Base-by-base conservation (phyloP, 176 grass and related monocot genomes). In the Dactylis glomerata region DNA sequence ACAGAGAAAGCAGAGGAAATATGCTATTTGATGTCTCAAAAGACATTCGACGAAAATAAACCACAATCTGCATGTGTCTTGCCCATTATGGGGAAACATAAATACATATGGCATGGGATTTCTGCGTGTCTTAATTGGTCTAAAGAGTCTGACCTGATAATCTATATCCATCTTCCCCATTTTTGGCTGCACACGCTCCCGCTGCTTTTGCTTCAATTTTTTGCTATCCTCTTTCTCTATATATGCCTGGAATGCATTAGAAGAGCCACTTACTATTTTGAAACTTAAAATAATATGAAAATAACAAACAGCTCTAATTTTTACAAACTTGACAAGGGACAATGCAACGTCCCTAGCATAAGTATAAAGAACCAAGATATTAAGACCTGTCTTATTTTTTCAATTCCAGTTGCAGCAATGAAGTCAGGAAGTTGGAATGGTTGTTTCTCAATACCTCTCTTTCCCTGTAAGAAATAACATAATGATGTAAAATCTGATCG, bases 91-190 rank as follows among this genome's bases (percentile, higher is more conserved):
- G 34, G 5, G 19, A 45, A 82, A 56, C 34, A 28, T 30, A 55
- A 41, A 28, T 15, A 72, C 20, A n/a, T 10, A 23, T 45, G 1
- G 10, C 12, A 4, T 45, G 31, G 16, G 20, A 3, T 75, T 62
- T 66, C 41, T 75, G 27, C 26, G 28, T 31, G 73, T 40, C 42
- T 51, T 51, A 75, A 81, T 73, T n/a, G 8, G 24, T 2, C 23
- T 40, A 27, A 45, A 67, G 54, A 83, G 33, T 11, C 19, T 63
- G 19, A 95, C 96, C 96, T 98, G 93, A 90, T 98, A 98, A 92
- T 98, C 93, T 81, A 98, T 95, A 85, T 98, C 93, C 96, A 98
- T 98, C 76, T 98, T 93, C 55, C 96, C 96, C 96, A 95, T 98
- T 57, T 98, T 98, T 15, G 96, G 96, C 79, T 95, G 96, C 96